Conservation (phyloP, 108 stramenopile genomes). For the Pseudonitzschia pungens region DNA sequence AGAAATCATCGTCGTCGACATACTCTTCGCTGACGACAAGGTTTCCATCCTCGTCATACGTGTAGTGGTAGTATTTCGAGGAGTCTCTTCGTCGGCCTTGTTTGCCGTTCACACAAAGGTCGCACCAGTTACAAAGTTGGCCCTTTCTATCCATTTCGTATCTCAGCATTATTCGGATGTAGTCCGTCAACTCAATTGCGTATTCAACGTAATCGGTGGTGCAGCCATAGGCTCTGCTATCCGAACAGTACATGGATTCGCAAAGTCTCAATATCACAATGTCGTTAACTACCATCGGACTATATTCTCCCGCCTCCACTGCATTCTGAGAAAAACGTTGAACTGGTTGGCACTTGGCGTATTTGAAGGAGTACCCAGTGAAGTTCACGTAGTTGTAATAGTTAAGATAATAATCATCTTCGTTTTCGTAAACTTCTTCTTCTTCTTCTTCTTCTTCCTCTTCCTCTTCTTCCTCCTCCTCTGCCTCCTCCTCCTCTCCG, state of each 20-base stretch:
- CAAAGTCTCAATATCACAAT: conserved; percentile 65
- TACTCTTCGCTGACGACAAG: conserved; percentile 11
- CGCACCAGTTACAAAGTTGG: conserved; percentile 55
- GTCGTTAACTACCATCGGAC: conserved; percentile 58
- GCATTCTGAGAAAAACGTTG: conserved; percentile 62
- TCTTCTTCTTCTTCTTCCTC: conserved; percentile 19
- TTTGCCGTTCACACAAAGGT: conserved; percentile 25
- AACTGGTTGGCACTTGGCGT: conserved; percentile 59
- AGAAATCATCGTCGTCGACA: conserved; percentile 14
- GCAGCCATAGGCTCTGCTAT: conserved; percentile 48
- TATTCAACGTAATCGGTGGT: conserved; percentile 55
- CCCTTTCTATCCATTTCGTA: conserved; percentile 42
- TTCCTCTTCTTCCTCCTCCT: conserved; percentile 13
- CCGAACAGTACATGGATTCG: conserved; percentile 42
- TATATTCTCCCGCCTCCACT: conserved; percentile 52
- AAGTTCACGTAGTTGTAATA: conserved; percentile 37
- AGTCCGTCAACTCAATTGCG: conserved; percentile 51
- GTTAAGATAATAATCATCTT: conserved; percentile 40
- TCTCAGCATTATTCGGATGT: conserved; percentile 55
- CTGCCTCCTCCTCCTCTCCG: conserved; percentile 5
- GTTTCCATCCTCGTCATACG: conserved; percentile 26
- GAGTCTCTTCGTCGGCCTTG: conserved; percentile 13
- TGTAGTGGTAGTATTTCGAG: conserved; percentile 19
- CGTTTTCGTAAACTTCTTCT: conserved; percentile 27
- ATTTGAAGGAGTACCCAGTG: conserved; percentile 56